Base-by-base conservation (phyloP, 1,139 yeast genomes). In the Pichia inconspicua region DNA sequence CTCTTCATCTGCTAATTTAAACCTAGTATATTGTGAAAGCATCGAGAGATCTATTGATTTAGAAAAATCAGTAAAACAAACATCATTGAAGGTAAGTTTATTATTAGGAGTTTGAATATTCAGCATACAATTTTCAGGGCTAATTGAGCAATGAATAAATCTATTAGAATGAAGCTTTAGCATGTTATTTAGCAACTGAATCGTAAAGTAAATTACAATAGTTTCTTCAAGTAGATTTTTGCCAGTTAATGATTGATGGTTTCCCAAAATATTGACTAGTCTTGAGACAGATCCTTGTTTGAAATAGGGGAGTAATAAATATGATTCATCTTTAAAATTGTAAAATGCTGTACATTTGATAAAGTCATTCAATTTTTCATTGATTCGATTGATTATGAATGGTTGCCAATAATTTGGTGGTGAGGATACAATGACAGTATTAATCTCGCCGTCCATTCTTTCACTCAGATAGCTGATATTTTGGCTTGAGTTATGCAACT, bases 111-210 rank as follows among this genome's bases (percentile, higher is more conserved):
- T 32, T 2, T 45, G 30, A n/a, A 86, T 72, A 40, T 84, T 66
- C 0, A 88, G 62, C 95, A 90, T 85, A 55, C 94, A 84, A 60
- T 89, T 89, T 53, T 87, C 96, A 0, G 96, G 84, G 59, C 84
- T 86, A 49, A 89, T 66, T 62, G 88, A 95, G 1, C 96, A 95
- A 66, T 90, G 97, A 15, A 90, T 70, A 1, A 89, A 78, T 0
- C 83, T 82, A 12, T 75, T 67, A 0, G 66, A 63, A 59, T 90
- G 97, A 30, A 90, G 65, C 1, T 70, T 64, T 7, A 55, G 22
- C 22, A 59, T 34, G 25, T 53, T 55, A 2, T 49, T 36, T 1
- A 62, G 15, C 10, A 60, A 31, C 55, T 84, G 88, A 1, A 87
- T 66, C 0, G 94, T 71, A 41, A 88, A 68, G 58, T 78, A 84